Evolutionary conservation across 2,329 filamentous ascomycete genomes (phyloP), one percentile per base, ranked within the genome.

Genomic region (Epichloe amarillans): DNA sequence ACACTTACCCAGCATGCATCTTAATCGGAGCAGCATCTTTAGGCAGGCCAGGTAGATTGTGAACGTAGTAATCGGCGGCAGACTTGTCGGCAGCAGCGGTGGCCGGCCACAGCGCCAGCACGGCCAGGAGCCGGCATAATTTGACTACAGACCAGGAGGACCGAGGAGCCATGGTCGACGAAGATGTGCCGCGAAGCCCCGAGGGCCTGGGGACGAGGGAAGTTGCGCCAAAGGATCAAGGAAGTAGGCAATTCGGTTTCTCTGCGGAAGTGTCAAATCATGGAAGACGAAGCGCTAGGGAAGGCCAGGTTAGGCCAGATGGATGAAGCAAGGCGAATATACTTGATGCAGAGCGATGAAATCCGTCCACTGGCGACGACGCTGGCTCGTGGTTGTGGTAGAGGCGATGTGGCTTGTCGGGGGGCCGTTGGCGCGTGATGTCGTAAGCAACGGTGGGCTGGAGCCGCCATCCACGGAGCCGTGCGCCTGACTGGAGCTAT

Each of bases 1-100:
- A 48, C 23, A 69, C 84, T 73, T 73, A 95, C 88, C 93, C 93
- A 72, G 93, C 91, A 76, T 97, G 93, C 91, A 97, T 97, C 75
- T 95, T 96, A 62, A 95, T 70, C 54, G 88, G 70, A 38, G 88
- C 83, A 19, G 80, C 59, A 49, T 84, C 58, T 14, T 81, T 74
- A 10, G 94, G 91, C 50, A 86, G 82, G 35, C 94, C 93, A 5
- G 93, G 93, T 19, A 98, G 75, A 8, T 83, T 80, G 60, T 81
- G 82, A 50, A 98, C 85, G 70, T 84, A 97, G 69, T 96, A 98
- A 66, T 98, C 90, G 35, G 84, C 87, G 19, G 70, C 66, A 37
- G 61, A 61, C 46, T 60, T 57, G 30, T 59, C 56, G 21, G 56
- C 62, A 30, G 63, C 62, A 21, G 58, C 49, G 52, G 70, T 55